A percentile compares a stretch with the other conserved stretches of the same genome.
These are phyloP conservation scores for Solanum gracilifrons DNA, from an alignment of 257 asterid species.

Conservation along the genomic window DNA sequence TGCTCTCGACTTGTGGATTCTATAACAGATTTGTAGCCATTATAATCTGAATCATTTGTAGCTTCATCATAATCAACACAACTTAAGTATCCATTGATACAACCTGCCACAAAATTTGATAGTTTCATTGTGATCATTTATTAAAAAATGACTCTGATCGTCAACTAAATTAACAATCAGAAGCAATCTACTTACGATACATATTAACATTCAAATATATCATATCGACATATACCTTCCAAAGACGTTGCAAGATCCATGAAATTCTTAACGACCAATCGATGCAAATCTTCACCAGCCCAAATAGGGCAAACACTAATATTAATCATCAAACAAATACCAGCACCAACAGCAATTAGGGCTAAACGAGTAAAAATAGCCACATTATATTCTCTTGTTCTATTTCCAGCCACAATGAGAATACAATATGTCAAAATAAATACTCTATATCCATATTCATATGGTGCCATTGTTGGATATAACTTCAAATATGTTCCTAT, in stretches of 20 bases:
- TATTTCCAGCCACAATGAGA: conserved; percentile 37
- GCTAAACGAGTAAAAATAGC: conserved; percentile 23
- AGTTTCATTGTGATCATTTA: not conserved
- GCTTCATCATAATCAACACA: conserved; percentile 24
- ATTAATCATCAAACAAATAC: conserved; percentile 24
- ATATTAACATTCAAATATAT: too few species aligned
- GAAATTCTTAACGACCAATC: conserved; percentile 31
- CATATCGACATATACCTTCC: conserved; percentile 10
- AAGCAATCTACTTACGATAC: not conserved
- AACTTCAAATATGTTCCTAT: conserved; percentile 27
- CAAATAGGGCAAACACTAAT: conserved; percentile 33
- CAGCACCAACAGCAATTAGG: conserved; percentile 39
- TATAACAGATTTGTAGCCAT: conserved; percentile 31
- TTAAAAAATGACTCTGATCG: not conserved
- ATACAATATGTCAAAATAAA: conserved; percentile 43
- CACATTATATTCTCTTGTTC: conserved; percentile 4
- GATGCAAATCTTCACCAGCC: conserved; percentile 46
- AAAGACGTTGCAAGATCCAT: conserved; percentile 32
- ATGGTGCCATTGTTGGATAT: conserved; percentile 37
- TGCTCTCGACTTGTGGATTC: conserved; percentile 32
- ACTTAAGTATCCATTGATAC: conserved; percentile 26
- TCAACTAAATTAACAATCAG: not conserved
- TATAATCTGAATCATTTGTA: conserved; percentile 27
- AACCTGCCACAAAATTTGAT: conserved; percentile 8
- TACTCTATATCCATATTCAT: conserved; percentile 41